A percentile compares a stretch with the other conserved stretches of the same genome.
These are phyloP conservation scores for Borovskyia barvae DNA, from an alignment of 208 protist species.

Conservation along the genomic window DNA sequence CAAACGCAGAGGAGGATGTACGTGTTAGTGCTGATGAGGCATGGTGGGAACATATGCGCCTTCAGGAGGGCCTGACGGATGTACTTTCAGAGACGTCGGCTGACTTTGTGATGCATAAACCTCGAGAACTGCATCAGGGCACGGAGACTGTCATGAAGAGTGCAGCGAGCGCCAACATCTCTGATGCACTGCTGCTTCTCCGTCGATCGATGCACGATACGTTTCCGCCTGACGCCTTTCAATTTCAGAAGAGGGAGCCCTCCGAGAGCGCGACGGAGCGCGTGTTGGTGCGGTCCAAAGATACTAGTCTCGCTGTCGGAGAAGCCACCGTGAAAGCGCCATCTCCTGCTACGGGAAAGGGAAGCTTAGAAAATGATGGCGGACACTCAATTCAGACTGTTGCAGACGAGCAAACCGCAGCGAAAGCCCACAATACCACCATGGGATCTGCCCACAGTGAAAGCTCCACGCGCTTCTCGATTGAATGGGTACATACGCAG, in stretches of 20 bases:
- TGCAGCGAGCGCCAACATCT: not conserved
- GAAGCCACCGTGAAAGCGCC: too few relatives aligned
- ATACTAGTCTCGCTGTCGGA: too few relatives aligned
- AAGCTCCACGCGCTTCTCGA: too few relatives aligned
- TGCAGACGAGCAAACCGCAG: too few relatives aligned
- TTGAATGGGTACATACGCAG: too few relatives aligned
- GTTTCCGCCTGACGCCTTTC: constrained; percentile 2
- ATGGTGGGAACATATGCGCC: constrained; percentile 24
- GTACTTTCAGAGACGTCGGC: not conserved
- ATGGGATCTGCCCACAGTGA: too few relatives aligned
- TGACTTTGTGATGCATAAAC: not conserved
- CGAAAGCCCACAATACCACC: too few relatives aligned
- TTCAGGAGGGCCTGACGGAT: constrained; percentile 3
- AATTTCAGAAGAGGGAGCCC: too few relatives aligned
- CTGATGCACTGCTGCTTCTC: constrained; percentile 12
- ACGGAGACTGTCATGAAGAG: not conserved
- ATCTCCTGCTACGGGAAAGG: too few relatives aligned
- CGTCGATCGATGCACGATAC: constrained; percentile 17
- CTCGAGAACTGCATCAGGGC: not conserved
- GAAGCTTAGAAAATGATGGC: too few relatives aligned
- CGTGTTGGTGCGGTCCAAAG: not conserved
- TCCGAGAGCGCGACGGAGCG: too few relatives aligned
- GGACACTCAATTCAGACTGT: too few relatives aligned
- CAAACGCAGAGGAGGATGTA: constrained; percentile 58
- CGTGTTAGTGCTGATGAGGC: constrained; percentile 29